Percentiles rank a stretch among this genome's conserved stretches.
Evolutionary conservation across 2,329 filamentous ascomycete genomes (phyloP).

Genomic region (Aspergillus clavatus): DNA sequence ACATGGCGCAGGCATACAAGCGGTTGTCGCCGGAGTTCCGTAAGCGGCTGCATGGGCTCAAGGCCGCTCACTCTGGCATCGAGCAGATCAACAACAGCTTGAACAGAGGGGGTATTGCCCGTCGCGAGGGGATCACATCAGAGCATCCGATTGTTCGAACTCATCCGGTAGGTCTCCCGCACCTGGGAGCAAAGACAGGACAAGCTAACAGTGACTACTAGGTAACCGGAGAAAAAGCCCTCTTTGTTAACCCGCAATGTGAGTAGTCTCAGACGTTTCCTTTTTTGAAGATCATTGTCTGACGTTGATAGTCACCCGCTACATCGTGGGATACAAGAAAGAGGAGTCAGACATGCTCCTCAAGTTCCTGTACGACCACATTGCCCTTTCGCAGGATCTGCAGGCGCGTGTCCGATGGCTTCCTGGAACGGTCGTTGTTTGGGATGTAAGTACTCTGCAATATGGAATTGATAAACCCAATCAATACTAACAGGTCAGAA

Average conservation of each 20-base stretch:
- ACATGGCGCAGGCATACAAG: constrained; percentile 75
- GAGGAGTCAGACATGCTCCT: constrained; percentile 76
- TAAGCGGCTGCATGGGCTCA: constrained; percentile 72
- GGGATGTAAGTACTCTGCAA: constrained; percentile 54
- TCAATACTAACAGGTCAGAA: constrained; percentile 45
- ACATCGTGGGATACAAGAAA: constrained; percentile 78
- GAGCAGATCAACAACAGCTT: constrained; percentile 72
- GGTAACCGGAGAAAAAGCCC: constrained; percentile 72
- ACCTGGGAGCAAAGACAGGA: background rate
- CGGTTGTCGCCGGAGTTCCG: constrained; percentile 74
- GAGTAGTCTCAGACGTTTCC: constrained; percentile 29
- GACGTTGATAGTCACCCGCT: constrained; percentile 59
- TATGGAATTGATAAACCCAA: background rate
- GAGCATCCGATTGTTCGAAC: constrained; percentile 76
- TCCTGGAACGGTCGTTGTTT: constrained; percentile 74
- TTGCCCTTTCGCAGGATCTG: constrained; percentile 66
- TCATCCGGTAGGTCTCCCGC: constrained; percentile 53
- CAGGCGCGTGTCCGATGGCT: constrained; percentile 74
- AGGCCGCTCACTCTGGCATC: constrained; percentile 73
- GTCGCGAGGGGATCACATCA: constrained; percentile 69
- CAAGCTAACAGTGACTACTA: constrained; percentile 4
- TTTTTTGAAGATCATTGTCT: background rate
- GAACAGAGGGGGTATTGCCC: constrained; percentile 63
- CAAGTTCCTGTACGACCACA: constrained; percentile 73
- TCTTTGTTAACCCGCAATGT: constrained; percentile 82